Evolutionary conservation across 148 eudicot species (phyloP), one percentile per base, ranked within the genome.

Genomic region (Fagopyrum homotropicum): DNA sequence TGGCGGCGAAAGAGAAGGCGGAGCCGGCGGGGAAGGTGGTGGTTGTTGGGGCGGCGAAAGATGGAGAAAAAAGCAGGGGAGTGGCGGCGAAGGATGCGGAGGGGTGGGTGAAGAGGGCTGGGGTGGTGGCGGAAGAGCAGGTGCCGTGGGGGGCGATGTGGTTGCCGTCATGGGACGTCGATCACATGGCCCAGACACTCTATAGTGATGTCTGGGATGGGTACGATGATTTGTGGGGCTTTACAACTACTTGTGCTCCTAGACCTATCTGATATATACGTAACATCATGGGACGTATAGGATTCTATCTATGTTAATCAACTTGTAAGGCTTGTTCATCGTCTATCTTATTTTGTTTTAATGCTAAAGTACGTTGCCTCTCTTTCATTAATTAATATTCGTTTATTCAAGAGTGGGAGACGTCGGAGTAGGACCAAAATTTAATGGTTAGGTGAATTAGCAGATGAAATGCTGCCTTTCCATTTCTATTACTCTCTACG

Each of bases 91-190:
- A 64, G 44, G 7, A 29, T 45, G 45, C 35, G 70, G 46, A 35
- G 19, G 9, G 19, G 71, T 35, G 46, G 71, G 6, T 14, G 17
- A 15, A 17, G 8, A 40, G 46, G 46, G 46, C 46, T 45, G 46
- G 46, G 7, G 19, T 66, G 9, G 47, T 35, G 46, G 46, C 16
- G 7, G 35, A 40, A 4, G 71, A 66, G 71, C 71, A 66, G 47
- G 46, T 66, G 46, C 46, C 46, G 71, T 15, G 35, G 47, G 71
- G 71, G 8, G 71, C 46, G 47, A 43, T 35, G 71, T 66, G 71
- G 71, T 4, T 66, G 46, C 71, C 71, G 71, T 66, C 46, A 2
- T 66, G 71, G 71, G 71, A 66, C 71, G 71, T 66, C 4, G 46
- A 6, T 6, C 6, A 0, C 9, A 43, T 66, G 71, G 46, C 46